Evolutionary conservation across 192 early-diverging fungal species (phyloP).

Genomic region (Entomortierella beljakovae): DNA sequence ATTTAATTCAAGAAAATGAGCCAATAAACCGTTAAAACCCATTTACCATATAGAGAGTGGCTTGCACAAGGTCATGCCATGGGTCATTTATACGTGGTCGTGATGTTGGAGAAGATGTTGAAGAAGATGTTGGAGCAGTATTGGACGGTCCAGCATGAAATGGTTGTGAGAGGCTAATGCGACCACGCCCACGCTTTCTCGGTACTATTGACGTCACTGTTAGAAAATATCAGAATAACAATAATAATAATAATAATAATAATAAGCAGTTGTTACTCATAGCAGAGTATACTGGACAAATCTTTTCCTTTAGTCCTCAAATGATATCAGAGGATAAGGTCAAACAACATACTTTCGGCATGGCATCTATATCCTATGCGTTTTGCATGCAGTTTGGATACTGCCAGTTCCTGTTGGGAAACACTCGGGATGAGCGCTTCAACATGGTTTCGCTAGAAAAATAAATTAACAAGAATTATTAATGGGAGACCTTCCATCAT

Average conservation of each 20-base stretch:
- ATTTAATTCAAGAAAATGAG: conserved; percentile 11
- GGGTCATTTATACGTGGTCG: conserved; percentile 27
- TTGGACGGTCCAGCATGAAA: too few relatives aligned
- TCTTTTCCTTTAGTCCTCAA: too few relatives aligned
- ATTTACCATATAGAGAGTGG: conserved; percentile 17
- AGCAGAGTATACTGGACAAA: too few relatives aligned
- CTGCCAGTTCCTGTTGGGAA: neutral
- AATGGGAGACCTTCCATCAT: neutral
- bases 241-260: too few relatives aligned
- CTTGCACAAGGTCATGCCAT: conserved; percentile 32
- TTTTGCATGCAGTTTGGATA: conserved; percentile 4
- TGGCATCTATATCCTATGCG: conserved; percentile 3
- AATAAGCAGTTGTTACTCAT: too few relatives aligned
- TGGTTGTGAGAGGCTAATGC: too few relatives aligned
- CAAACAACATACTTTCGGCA: neutral
- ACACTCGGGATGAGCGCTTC: conserved; percentile 9
- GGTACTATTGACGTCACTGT: too few relatives aligned
- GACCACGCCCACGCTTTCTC: too few relatives aligned
- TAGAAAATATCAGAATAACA: too few relatives aligned
- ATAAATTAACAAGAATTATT: neutral
- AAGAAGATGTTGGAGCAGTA: conserved; percentile 6
- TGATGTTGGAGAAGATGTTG: conserved; percentile 6
- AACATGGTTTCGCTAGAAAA: conserved; percentile 6
- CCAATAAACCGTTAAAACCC: conserved; percentile 9
- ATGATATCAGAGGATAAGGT: neutral